phyloP scores from a whole-genome alignment of 306 rosid genomes.

The Vigna hirtella region DNA sequence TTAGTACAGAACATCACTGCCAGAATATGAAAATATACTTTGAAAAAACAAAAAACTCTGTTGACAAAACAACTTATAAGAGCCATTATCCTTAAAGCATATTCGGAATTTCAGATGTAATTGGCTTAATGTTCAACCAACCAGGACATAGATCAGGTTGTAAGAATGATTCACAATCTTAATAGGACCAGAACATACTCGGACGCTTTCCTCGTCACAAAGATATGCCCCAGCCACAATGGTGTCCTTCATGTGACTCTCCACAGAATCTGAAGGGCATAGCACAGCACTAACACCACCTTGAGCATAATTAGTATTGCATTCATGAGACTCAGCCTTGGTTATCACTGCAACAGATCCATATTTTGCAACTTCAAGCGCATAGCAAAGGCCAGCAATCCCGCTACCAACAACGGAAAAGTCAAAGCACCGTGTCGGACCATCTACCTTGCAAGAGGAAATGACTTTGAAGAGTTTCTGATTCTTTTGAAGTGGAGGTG shows the following conservation, averaged over 20 bases:
- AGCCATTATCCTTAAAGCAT: not conserved
- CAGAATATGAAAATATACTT: not conserved
- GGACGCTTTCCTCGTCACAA: slow-evolving; percentile 92
- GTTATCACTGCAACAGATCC: slow-evolving; percentile 97
- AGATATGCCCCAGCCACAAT: slow-evolving; percentile 96
- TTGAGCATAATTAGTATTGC: slow-evolving; percentile 98
- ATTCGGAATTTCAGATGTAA: not conserved
- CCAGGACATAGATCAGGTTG: slow-evolving; percentile 20
- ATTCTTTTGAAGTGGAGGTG: slow-evolving; percentile 44
- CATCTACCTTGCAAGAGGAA: slow-evolving; percentile 63
- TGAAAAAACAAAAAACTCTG: slow-evolving; percentile 5
- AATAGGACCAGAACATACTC: slow-evolving; percentile 60
- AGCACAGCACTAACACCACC: slow-evolving; percentile 99
- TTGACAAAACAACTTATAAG: slow-evolving; percentile 18
- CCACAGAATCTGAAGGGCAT: slow-evolving; percentile 91
- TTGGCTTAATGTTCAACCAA: not conserved
- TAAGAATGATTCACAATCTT: slow-evolving; percentile 15
- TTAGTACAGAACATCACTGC: not conserved
- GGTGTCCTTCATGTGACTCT: slow-evolving; percentile 94
- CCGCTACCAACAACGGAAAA: slow-evolving; percentile 92
- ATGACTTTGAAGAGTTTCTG: slow-evolving; percentile 52
- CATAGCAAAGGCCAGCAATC: slow-evolving; percentile 92
- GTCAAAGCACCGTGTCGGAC: slow-evolving; percentile 74
- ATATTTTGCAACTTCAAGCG: slow-evolving; percentile 89
- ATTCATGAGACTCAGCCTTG: slow-evolving; percentile 96